These are phyloP conservation scores for Peronospora farinosa DNA, from an alignment of 352 stramenopile genomes.

Conservation along the genomic window DNA sequence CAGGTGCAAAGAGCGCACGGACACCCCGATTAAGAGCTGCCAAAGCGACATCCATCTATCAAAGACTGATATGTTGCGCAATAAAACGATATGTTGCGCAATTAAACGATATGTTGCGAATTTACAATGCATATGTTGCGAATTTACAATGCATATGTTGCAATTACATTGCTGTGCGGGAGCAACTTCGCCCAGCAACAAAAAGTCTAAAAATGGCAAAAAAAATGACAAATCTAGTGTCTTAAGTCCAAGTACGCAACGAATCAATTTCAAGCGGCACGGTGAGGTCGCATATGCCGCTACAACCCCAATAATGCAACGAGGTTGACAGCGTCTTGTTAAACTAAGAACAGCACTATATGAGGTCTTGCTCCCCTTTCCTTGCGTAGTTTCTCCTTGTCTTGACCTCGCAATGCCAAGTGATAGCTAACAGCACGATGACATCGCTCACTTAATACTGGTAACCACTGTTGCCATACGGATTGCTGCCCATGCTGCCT, in stretches of 20 bases:
- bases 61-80: background rate
- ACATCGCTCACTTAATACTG: constrained; percentile 35
- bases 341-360: constrained; percentile 22
- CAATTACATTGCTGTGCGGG: background rate
- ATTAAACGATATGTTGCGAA: background rate
- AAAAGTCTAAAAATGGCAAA: constrained; percentile 4
- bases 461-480: constrained; percentile 49
- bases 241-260: constrained; percentile 26
- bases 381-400: constrained; percentile 6
- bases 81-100: constrained; percentile 1
- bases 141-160: too few relatives aligned
- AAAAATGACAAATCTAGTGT: constrained; percentile 36
- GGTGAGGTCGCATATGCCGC: constrained; percentile 8
- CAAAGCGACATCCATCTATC: constrained; percentile 29
- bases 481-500: constrained; percentile 37
- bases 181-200: background rate
- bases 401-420: constrained; percentile 12
- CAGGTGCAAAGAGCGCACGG: constrained; percentile 35
- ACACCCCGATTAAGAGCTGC: constrained; percentile 37
- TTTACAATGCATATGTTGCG: too few relatives aligned
- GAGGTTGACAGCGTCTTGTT: constrained; percentile 10
- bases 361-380: constrained; percentile 10
- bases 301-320: constrained; percentile 14
- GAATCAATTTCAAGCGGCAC: background rate
- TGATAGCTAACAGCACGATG: constrained; percentile 7